These are phyloP conservation scores for Dipteronia dyeriana DNA, from an alignment of 345 rosid species.

Conservation along the genomic window DNA sequence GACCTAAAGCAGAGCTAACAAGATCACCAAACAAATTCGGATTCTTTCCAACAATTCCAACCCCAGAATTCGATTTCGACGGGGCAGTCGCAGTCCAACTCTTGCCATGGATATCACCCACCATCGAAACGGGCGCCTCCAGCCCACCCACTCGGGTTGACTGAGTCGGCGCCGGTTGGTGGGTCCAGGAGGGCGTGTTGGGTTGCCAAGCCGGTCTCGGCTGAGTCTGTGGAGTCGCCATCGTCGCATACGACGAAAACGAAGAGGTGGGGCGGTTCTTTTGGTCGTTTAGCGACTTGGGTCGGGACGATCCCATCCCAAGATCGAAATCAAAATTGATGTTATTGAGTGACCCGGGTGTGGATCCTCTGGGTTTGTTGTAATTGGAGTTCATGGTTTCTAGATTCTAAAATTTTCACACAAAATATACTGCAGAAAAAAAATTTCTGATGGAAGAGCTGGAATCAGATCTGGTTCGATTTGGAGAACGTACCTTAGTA, in stretches of 20 bases:
- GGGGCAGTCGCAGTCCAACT: conserved; percentile 63
- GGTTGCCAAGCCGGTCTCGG: conserved; percentile 75
- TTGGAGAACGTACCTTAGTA: conserved; percentile 23
- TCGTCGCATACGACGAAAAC: conserved; percentile 33
- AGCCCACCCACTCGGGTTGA: conserved; percentile 38
- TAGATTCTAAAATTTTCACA: neutral
- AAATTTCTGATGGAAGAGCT: neutral
- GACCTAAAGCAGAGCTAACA: conserved; percentile 78
- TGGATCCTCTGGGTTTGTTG: conserved; percentile 48
- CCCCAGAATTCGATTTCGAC: conserved; percentile 45
- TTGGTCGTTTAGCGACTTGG: conserved; percentile 70
- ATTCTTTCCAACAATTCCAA: conserved; percentile 70
- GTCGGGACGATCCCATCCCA: conserved; percentile 70
- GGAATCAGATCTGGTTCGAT: conserved; percentile 12
- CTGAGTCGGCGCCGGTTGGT: conserved; percentile 68
- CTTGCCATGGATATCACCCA: conserved; percentile 88
- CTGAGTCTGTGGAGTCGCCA: conserved; percentile 43
- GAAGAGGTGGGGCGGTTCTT: conserved; percentile 54
- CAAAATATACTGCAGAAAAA: conserved; percentile 1
- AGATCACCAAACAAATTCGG: conserved; percentile 89
- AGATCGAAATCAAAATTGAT: conserved; percentile 75
- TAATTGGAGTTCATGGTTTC: conserved; percentile 58
- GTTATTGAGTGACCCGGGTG: conserved; percentile 47
- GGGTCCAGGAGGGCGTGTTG: conserved; percentile 83
- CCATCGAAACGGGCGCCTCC: conserved; percentile 74